Base-by-base conservation (phyloP, 192 early-diverging fungal species). In the Cetraspora pellucida region DNA sequence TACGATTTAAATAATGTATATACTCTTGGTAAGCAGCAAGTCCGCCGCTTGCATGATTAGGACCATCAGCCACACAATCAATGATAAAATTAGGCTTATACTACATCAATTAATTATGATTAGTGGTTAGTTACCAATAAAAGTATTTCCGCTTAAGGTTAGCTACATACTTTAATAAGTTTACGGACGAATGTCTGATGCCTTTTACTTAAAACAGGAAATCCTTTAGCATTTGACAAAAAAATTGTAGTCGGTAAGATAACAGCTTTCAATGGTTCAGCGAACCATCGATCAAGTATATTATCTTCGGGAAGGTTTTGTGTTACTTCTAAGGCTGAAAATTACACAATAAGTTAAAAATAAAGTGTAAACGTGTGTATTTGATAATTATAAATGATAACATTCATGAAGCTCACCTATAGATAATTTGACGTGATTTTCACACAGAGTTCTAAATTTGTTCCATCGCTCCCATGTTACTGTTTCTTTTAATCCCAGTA, bases 251-350 rank as follows among this genome's bases (percentile, higher is more conserved):
- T 89, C 3, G 93, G 90, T 10, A 99, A 54, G 49, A 95, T 86
- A 5, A 97, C 83, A 1, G 86, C 79, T 71, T 89, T 87, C 21
- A 99, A 83, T 0, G 98, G 98, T 77, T 98, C 97, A 2, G 96
- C 92, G 16, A 89, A 79, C 98, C 98, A 99, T 59, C 83, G 84
- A 13, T 86, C 82, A 28, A 84, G 78, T 10, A 82, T 44, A 30
- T 78, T 61, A 16, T 82, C 81, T 23, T 82, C 79, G 10, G 89
- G 89, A 19, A 91, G 75, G 5, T 90, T 75, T 0, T 84, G 75
- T 0, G 82, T 80, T 6, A 90, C 28, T 64, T 90, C 85, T 67
- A 96, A 79, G 16, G 92, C 92, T 70, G 88, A 6, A 37, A 37
- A 37, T 37, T 37, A 37, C 37, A 37, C 37, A 37, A 37, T 37